phyloP scores from a whole-genome alignment of 371 early-diverging fungal genomes.

The Mucor circinelloides region DNA sequence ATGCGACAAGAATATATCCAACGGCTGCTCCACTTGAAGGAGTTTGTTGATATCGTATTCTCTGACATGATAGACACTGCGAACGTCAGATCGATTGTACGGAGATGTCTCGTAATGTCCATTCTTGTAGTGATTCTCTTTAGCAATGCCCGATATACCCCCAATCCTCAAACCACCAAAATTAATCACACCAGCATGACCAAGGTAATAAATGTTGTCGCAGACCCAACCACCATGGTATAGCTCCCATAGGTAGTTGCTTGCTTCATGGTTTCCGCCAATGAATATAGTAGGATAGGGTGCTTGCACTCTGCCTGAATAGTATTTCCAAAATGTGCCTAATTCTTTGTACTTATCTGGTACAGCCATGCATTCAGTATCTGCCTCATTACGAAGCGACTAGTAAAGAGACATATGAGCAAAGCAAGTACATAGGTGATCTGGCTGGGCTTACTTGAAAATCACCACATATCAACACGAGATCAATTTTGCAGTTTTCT shows the following conservation, averaged over 20 bases:
- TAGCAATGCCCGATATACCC: conserved; percentile 94
- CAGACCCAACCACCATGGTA: conserved; percentile 97
- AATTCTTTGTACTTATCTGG: conserved; percentile 83
- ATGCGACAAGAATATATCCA: conserved; percentile 93
- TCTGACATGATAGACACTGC: conserved; percentile 86
- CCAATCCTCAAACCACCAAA: conserved; percentile 90
- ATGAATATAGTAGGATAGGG: conserved; percentile 92
- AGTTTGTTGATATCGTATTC: conserved; percentile 81
- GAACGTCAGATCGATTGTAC: conserved; percentile 55
- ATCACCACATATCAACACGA: conserved; percentile 96
- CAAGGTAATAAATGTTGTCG: conserved; percentile 93
- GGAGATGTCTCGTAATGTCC: conserved; percentile 87
- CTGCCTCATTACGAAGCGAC: conserved; percentile 84
- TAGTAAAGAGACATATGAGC: conserved; percentile 25
- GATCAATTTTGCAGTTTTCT: conserved; percentile 71
- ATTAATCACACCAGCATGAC: conserved; percentile 79
- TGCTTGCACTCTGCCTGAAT: conserved; percentile 78
- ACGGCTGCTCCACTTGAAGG: conserved; percentile 61
- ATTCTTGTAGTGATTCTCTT: conserved; percentile 66
- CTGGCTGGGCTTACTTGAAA: conserved; percentile 71
- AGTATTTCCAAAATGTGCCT: conserved; percentile 92
- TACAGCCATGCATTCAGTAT: conserved; percentile 78
- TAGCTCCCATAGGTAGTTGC: conserved; percentile 91
- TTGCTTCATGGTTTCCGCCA: conserved; percentile 98
- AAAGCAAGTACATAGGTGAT: background rate